These are phyloP conservation scores for Dictyophora rubrovolvata DNA, from an alignment of 768 basidiomycete species.

Conservation along the genomic window DNA sequence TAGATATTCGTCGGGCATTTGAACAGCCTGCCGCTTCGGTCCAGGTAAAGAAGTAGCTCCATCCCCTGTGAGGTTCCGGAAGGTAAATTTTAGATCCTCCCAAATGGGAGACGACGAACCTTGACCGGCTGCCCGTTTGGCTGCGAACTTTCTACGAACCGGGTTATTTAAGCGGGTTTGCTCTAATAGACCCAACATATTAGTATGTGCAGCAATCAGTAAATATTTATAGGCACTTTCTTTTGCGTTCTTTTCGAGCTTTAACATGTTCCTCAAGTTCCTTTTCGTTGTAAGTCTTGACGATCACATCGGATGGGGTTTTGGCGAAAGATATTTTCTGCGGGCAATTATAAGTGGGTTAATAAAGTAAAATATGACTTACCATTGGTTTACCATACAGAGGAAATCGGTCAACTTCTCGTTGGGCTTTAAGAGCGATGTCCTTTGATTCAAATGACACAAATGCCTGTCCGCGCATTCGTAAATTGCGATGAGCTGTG, in stretches of 20 bases:
- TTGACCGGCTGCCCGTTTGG: constrained; percentile 73
- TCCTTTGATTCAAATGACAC: constrained; percentile 83
- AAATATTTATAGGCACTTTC: constrained; percentile 34
- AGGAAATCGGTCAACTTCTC: constrained; percentile 89
- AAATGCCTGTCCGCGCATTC: constrained; percentile 98
- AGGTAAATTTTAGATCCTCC: constrained; percentile 6
- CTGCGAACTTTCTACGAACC: constrained; percentile 72
- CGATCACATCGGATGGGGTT: constrained; percentile 83
- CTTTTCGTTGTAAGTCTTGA: constrained; percentile 59
- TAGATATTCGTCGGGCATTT: constrained; percentile 99
- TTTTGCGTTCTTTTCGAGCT: constrained; percentile 70
- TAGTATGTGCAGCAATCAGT: neutral
- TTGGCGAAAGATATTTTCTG: constrained; percentile 94
- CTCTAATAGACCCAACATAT: constrained; percentile 34
- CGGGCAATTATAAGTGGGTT: neutral
- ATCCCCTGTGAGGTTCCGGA: constrained; percentile 38
- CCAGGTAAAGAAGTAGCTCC: constrained; percentile 52
- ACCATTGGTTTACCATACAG: constrained; percentile 97
- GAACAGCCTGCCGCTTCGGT: constrained; percentile 72
- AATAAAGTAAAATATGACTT: constrained; percentile 14
- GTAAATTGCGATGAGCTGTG: constrained; percentile 87
- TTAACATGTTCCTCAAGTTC: constrained; percentile 69
- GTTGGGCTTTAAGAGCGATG: constrained; percentile 77
- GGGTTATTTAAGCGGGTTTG: constrained; percentile 82
- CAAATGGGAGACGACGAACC: constrained; percentile 29